Conservation (phyloP, 768 basidiomycete genomes). For the Lactifluus hygrophoroides region DNA sequence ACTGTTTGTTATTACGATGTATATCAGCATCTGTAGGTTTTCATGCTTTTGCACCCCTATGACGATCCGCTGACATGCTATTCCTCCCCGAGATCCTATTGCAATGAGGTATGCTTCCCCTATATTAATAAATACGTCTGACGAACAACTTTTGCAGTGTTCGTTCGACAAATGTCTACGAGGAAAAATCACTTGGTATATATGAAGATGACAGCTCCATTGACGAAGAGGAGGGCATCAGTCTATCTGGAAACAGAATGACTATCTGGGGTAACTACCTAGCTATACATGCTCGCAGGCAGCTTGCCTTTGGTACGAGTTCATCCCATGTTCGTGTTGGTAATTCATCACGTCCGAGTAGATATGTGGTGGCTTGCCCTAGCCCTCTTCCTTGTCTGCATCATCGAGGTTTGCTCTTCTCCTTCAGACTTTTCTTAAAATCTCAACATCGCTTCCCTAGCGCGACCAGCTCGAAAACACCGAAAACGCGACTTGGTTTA, state of each 20-base stretch:
- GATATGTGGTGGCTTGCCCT: conserved; percentile 96
- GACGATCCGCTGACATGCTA: conserved; percentile 5
- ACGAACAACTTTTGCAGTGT: conserved; percentile 42
- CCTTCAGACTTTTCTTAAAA: not conserved
- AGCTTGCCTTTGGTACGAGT: conserved; percentile 78
- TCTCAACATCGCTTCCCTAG: conserved; percentile 29
- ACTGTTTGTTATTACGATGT: conserved; percentile 91
- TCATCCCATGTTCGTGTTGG: not conserved
- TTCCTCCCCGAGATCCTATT: conserved; percentile 52
- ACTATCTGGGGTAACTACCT: conserved; percentile 71
- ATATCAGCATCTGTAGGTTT: conserved; percentile 67
- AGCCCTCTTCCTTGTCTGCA: conserved; percentile 83
- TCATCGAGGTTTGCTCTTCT: conserved; percentile 64
- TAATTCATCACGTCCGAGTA: conserved; percentile 26
- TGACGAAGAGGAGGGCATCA: conserved; percentile 34
- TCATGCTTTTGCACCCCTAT: conserved; percentile 8
- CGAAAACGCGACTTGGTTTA: conserved; percentile 61
- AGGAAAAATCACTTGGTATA: conserved; percentile 84
- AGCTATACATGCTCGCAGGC: conserved; percentile 73
- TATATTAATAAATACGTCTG: not conserved
- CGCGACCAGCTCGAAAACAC: conserved; percentile 48
- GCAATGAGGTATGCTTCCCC: conserved; percentile 54
- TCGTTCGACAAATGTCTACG: conserved; percentile 89
- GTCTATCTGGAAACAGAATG: conserved; percentile 38
- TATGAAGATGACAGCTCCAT: conserved; percentile 40